Evolutionary conservation across 73 alveolate species (phyloP), one percentile per base, ranked within the genome.

Genomic region (Paramecium sexaurelia): DNA sequence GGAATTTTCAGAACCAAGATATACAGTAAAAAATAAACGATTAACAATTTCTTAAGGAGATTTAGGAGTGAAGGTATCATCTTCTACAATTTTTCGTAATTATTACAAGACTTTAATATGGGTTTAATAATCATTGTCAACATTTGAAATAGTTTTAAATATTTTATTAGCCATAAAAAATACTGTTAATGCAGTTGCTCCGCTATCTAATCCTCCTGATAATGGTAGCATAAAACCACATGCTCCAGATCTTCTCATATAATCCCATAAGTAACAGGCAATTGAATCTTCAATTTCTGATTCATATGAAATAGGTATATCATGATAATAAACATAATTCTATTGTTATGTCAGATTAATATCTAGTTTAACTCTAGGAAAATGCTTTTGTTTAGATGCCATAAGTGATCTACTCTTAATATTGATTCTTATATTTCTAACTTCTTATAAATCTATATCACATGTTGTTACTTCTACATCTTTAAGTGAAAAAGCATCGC

Each of bases 121-220:
- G 2, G 86, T 87, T 43, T 36, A 15, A 27, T 55, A 43, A 55
- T 51, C 86, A 67, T 43, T 27, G 11, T 45, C 87, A 33, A 55
- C 75, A 10, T 3, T 15, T 7, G 33, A 33, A 71, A 86, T 86
- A n/a, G 86, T 75, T 11, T 89, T 84, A 17, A 29, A 83, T 7
- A 95, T 94, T 86, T 78, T 43, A n/a, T 85, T 24, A 15, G 94
- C 68, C 98, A 94, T 91, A 43, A 56, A 55, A 29, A 95, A 92
- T 26, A 97, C 96, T 4, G 92, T 89, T 47, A 97, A 90, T 17
- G 98, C 98, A 11, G 95, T 94, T n/a, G 99, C 92, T 15, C 98
- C 95, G 55, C 98, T 94, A 92, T 97, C 99, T 7, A 97, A 95
- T 0, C 99, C 99, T n/a, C 99, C 99, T 9, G 99, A 96, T 37